A percentile compares a stretch with the other conserved stretches of the same genome.
phyloP scores from a whole-genome alignment of 2,329 filamentous ascomycete species.

The Domatiomyces globalis region DNA sequence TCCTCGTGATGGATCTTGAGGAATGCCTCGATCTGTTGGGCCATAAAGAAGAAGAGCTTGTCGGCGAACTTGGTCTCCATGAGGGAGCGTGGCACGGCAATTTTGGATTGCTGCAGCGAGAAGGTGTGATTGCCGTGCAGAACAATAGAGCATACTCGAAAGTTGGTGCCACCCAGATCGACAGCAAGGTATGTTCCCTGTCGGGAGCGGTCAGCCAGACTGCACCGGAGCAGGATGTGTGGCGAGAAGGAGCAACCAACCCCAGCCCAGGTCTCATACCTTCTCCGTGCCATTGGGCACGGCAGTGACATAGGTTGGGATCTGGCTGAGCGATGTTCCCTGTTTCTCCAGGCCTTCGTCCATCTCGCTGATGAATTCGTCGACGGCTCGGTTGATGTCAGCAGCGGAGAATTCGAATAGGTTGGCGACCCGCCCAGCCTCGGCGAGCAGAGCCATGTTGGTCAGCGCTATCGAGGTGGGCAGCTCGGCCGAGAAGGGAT shows the following conservation, averaged over 20 bases:
- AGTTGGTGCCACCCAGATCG: slow-evolving; percentile 96
- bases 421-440: slow-evolving; percentile 65
- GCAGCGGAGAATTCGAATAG: slow-evolving; percentile 75
- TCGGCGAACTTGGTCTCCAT: slow-evolving; percentile 79
- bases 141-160: slow-evolving; percentile 88
- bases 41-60: slow-evolving; percentile 83
- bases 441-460: slow-evolving; percentile 38
- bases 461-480: slow-evolving; percentile 12
- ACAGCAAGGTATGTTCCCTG: slow-evolving; percentile 92
- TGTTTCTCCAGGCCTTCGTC: slow-evolving; percentile 67
- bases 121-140: slow-evolving; percentile 92
- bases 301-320: slow-evolving; percentile 89
- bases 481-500: slow-evolving; percentile 15
- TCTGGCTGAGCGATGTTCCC: slow-evolving; percentile 76
- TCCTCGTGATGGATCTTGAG: slow-evolving; percentile 76
- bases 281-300: slow-evolving; percentile 97
- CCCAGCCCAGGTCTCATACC: slow-evolving; percentile 37
- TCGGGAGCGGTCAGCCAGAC: not conserved
- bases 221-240: not conserved
- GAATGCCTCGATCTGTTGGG: slow-evolving; percentile 82
- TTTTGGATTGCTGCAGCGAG: slow-evolving; percentile 82
- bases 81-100: slow-evolving; percentile 73
- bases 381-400: slow-evolving; percentile 64
- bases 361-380: slow-evolving; percentile 80
- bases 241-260: too few relatives aligned